phyloP scores from a whole-genome alignment of 345 rosid genomes.

The Rhodomyrtus tomentosa region DNA sequence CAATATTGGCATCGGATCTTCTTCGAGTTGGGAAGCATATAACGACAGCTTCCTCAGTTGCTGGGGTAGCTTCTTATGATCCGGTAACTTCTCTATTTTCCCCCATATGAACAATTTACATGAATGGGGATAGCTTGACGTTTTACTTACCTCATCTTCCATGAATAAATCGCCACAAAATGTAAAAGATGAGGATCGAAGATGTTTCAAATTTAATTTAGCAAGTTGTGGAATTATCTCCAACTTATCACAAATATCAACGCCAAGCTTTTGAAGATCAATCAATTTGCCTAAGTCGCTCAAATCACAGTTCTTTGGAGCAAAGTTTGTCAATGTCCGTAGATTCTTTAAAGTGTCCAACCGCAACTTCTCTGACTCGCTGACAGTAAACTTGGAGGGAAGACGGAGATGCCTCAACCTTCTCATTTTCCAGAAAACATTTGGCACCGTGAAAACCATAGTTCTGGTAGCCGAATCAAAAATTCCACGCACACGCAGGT shows the following conservation, averaged over 20 bases:
- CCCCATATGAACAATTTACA: too few relatives aligned
- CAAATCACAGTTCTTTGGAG: not conserved
- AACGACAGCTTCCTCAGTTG: too few relatives aligned
- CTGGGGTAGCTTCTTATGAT: too few relatives aligned
- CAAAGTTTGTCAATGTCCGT: slow-evolving; percentile 11
- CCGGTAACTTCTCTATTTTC: too few relatives aligned
- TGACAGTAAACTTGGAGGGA: not conserved
- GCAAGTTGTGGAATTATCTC: slow-evolving; percentile 3
- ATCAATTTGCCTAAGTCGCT: not conserved
- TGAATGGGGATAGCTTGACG: too few relatives aligned
- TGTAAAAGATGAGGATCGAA: not conserved
- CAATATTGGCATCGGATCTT: too few relatives aligned
- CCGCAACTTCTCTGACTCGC: not conserved
- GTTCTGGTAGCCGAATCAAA: too few relatives aligned
- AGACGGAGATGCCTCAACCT: slow-evolving; percentile 11
- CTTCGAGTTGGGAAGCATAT: too few relatives aligned
- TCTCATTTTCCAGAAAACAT: slow-evolving; percentile 13
- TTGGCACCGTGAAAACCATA: not conserved
- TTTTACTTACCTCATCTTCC: too few relatives aligned
- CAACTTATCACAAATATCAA: not conserved
- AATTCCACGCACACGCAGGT: not conserved
- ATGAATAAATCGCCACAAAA: too few relatives aligned
- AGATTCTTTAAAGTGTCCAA: slow-evolving; percentile 2
- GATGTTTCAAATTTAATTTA: not conserved
- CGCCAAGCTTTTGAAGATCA: slow-evolving; percentile 2